Conservation (phyloP, 1,139 yeast species). For the Debaryomyces coudertii region DNA sequence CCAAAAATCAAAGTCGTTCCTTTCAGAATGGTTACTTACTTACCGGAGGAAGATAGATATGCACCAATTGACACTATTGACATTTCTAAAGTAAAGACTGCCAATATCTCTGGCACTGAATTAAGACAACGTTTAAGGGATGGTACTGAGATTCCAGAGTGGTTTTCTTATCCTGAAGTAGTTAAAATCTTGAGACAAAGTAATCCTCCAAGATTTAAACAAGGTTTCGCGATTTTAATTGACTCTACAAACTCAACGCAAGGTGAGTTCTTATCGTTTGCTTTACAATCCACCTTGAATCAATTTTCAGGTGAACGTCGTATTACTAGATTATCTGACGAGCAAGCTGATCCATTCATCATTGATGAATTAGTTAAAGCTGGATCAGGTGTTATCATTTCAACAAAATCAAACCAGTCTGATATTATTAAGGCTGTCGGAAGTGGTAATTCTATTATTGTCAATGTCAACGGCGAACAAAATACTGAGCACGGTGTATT, state of each 20-base stretch:
- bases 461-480: slow-evolving; percentile 22
- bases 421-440: slow-evolving; percentile 53
- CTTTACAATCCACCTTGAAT: slow-evolving; percentile 86
- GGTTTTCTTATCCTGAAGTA: slow-evolving; percentile 98
- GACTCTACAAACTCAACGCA: slow-evolving; percentile 57
- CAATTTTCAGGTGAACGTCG: slow-evolving; percentile 88
- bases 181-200: slow-evolving; percentile 88
- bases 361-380: slow-evolving; percentile 84
- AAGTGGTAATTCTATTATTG: slow-evolving; percentile 34
- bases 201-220: slow-evolving; percentile 87
- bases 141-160: slow-evolving; percentile 88
- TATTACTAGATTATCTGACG: slow-evolving; percentile 65
- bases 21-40: slow-evolving; percentile 93
- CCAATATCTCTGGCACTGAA: slow-evolving; percentile 94
- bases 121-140: slow-evolving; percentile 84
- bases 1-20: slow-evolving; percentile 81
- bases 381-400: slow-evolving; percentile 86
- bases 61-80: slow-evolving; percentile 94
- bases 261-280: slow-evolving; percentile 64
- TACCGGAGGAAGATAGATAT: slow-evolving; percentile 93
- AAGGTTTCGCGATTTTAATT: slow-evolving; percentile 78
- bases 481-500: slow-evolving; percentile 16
- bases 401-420: slow-evolving; percentile 33
- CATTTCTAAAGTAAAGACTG: slow-evolving; percentile 69
- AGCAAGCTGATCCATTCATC: slow-evolving; percentile 58